Evolutionary conservation across 176 grass and related monocot genomes (phyloP), one percentile per base, ranked within the genome.

Genomic region (Eleusine indica): DNA sequence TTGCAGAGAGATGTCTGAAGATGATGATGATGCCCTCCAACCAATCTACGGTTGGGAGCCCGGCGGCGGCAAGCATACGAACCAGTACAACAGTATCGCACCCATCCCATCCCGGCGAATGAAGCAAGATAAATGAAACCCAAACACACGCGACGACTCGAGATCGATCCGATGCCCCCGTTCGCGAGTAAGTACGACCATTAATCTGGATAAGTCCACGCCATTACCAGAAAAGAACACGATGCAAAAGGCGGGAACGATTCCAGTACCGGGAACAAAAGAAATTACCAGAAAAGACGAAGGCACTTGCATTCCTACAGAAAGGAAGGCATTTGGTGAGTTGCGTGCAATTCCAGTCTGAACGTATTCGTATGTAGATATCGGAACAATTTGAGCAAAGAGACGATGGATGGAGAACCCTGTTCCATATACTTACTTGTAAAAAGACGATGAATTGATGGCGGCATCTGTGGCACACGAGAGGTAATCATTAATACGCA

Each of bases 31-130:
- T 39, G 61, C 73, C 73, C 3, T 65, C 79, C 73, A 83, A 52
- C 53, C 16, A 56, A 35, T 70, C 66, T 25, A 12, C 43, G n/a
- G 85, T 32, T 68, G 39, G 53, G 1, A 42, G 9, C 44, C 37
- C 11, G 18, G 70, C 57, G 54, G 18, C 54, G 70, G 78, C 61
- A 74, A 75, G 48, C 70, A 65, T 63, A 63, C 15, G 28, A 62
- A 38, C 30, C 68, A 3, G 4, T 1, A 16, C 66, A 10, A 16
- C 66, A 10, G 44, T n/a, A 12, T 3, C 5, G 5, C 52, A 22
- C 8, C 3, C 69, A 19, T 58, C 9, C 1, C 69, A 14, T 60
- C 28, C 28, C 10, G n/a, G 68, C 44, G 83, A 79, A 86, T 65
- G 76, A 66, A 73, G n/a, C 60, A 29, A 63, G 22, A 13, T 3